Conservation (phyloP, 208 protist genomes). For the Trypanosoma congolense region DNA sequence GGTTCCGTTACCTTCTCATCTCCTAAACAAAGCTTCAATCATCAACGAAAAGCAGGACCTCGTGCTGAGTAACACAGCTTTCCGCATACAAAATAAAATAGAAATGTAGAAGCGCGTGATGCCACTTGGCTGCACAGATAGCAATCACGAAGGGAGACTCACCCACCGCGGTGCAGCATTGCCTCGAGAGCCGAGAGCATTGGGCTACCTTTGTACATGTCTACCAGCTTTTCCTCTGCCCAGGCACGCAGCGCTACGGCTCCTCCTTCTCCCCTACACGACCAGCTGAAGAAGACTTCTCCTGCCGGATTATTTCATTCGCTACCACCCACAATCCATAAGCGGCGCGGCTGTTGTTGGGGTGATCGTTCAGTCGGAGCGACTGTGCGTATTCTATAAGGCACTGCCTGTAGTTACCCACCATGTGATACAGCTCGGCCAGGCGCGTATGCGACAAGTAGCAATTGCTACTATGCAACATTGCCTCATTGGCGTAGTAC, state of each 20-base stretch:
- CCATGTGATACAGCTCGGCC: slow-evolving; percentile 70
- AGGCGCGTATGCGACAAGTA: slow-evolving; percentile 64
- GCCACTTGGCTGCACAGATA: background rate
- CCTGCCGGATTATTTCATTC: slow-evolving; percentile 45
- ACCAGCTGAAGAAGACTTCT: slow-evolving; percentile 24
- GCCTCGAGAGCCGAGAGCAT: slow-evolving; percentile 57
- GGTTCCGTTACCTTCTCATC: too few relatives aligned
- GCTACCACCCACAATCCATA: slow-evolving; percentile 69
- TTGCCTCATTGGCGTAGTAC: slow-evolving; percentile 67
- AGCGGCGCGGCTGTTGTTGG: slow-evolving; percentile 74
- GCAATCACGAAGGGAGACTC: background rate
- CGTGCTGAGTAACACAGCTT: too few relatives aligned
- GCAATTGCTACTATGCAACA: slow-evolving; percentile 42
- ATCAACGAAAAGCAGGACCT: too few relatives aligned
- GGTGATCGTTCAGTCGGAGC: slow-evolving; percentile 56
- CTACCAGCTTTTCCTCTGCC: slow-evolving; percentile 53
- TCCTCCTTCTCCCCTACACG: slow-evolving; percentile 34
- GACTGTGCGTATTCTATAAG: slow-evolving; percentile 73
- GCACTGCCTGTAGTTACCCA: slow-evolving; percentile 46
- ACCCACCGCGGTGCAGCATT: slow-evolving; percentile 46
- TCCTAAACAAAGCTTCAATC: too few relatives aligned
- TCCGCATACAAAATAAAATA: too few relatives aligned
- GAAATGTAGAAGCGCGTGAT: background rate
- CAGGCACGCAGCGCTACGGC: slow-evolving; percentile 50
- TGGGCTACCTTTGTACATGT: slow-evolving; percentile 69